Conservation (phyloP, 306 rosid genomes). For the Malus domestica region DNA sequence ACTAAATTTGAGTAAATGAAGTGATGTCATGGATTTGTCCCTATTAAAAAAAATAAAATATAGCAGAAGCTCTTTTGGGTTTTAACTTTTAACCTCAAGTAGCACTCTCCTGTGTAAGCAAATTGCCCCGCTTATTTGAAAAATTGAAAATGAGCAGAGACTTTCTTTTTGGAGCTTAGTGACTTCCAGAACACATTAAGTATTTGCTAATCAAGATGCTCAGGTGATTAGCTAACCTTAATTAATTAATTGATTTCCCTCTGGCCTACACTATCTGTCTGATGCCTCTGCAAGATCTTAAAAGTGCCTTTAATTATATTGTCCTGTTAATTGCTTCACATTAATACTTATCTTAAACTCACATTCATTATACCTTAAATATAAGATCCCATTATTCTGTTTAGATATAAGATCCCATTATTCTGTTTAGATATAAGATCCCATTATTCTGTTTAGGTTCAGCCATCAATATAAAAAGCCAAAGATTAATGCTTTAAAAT, state of each 20-base stretch:
- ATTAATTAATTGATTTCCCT: slow-evolving; percentile 33
- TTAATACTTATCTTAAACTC: neutral
- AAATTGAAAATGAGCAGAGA: neutral
- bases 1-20: too few relatives aligned
- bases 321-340: slow-evolving; percentile 3
- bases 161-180: slow-evolving; percentile 33
- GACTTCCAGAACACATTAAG: slow-evolving; percentile 23
- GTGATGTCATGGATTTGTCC: too few relatives aligned
- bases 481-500: neutral
- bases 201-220: slow-evolving; percentile 18
- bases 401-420: neutral
- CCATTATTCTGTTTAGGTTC: slow-evolving; percentile 4
- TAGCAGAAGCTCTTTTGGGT: neutral
- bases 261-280: slow-evolving; percentile 57
- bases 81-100: slow-evolving; percentile 12
- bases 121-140: slow-evolving; percentile 13
- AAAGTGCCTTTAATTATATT: slow-evolving; percentile 40
- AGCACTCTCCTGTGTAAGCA: slow-evolving; percentile 15
- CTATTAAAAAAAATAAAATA: too few relatives aligned
- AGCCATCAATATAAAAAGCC: neutral
- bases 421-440: neutral
- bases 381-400: neutral
- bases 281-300: slow-evolving; percentile 57
- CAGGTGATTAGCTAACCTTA: slow-evolving; percentile 29
- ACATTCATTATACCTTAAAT: neutral